phyloP scores from a whole-genome alignment of 495 filamentous ascomycete species.

The Aspergillus bridgeri region DNA sequence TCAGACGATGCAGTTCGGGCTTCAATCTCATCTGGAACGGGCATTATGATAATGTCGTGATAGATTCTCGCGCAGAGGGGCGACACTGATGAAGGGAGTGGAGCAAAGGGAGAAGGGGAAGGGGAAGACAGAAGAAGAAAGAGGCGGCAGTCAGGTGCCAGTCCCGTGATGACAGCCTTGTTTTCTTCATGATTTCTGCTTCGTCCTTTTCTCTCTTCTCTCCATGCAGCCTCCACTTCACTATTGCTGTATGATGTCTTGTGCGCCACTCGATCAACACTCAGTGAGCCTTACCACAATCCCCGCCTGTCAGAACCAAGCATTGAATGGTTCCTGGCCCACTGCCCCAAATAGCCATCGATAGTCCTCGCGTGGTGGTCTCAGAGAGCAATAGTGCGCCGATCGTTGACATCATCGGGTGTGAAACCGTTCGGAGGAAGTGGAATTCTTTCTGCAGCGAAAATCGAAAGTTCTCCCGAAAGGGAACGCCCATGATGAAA shows the following conservation, averaged over 20 bases:
- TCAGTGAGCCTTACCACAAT: not conserved
- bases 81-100: not conserved
- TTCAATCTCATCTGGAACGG: not conserved
- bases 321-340: not conserved
- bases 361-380: slow-evolving; percentile 16
- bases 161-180: not conserved
- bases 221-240: no score
- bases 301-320: not conserved
- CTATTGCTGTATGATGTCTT: not conserved
- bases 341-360: slow-evolving; percentile 2
- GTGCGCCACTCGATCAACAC: not conserved
- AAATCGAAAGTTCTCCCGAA: not conserved
- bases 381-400: slow-evolving; percentile 21
- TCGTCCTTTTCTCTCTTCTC: not conserved
- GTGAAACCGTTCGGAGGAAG: not conserved
- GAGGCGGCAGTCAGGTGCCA: not conserved
- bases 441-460: not conserved
- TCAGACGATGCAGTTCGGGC: not conserved
- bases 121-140: not conserved
- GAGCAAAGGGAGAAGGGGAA: not conserved
- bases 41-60: not conserved
- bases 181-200: not conserved
- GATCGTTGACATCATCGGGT: slow-evolving; percentile 23
- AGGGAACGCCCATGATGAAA: slow-evolving; percentile 3
- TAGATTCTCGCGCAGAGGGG: not conserved